Percentiles rank a stretch among this genome's conserved stretches.
Conservation (phyloP, 1,284 basidiomycete genomes). For the Cerrena zonata region DNA sequence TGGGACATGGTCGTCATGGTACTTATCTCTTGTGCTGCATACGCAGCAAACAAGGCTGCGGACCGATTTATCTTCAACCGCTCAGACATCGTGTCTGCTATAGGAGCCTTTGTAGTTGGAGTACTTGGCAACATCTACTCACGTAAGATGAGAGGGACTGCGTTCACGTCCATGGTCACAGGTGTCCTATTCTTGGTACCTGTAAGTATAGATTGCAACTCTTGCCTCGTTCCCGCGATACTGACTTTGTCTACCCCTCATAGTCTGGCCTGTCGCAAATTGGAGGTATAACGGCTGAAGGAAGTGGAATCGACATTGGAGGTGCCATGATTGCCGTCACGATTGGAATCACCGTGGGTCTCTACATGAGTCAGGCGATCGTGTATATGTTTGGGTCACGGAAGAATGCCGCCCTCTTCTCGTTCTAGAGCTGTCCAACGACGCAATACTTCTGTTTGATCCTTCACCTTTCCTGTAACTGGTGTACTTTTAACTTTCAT, state of each 20-base stretch:
- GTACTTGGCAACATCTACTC: conserved; percentile 81
- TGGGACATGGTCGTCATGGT: conserved; percentile 79
- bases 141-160: conserved; percentile 80
- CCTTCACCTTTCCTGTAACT: neutral
- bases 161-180: conserved; percentile 85
- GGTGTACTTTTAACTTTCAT: too few species aligned
- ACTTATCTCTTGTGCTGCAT: conserved; percentile 75
- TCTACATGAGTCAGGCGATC: conserved; percentile 82
- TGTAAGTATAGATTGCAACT: conserved; percentile 39
- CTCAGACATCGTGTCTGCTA: conserved; percentile 78
- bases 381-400: conserved; percentile 81
- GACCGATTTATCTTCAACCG: conserved; percentile 84
- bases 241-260: conserved; percentile 8
- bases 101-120: conserved; percentile 81
- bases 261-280: conserved; percentile 83
- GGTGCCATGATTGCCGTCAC: conserved; percentile 84
- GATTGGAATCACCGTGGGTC: conserved; percentile 85
- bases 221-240: neutral
- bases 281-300: conserved; percentile 70
- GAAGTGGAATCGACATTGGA: conserved; percentile 69
- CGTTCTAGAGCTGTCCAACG: conserved; percentile 45
- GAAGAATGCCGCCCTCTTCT: conserved; percentile 80
- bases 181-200: conserved; percentile 82
- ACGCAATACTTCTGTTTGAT: neutral
- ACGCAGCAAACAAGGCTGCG: conserved; percentile 71